Evolutionary conservation across 129 eudicot genomes (phyloP).

Genomic region (Dittrichia graveolens): DNA sequence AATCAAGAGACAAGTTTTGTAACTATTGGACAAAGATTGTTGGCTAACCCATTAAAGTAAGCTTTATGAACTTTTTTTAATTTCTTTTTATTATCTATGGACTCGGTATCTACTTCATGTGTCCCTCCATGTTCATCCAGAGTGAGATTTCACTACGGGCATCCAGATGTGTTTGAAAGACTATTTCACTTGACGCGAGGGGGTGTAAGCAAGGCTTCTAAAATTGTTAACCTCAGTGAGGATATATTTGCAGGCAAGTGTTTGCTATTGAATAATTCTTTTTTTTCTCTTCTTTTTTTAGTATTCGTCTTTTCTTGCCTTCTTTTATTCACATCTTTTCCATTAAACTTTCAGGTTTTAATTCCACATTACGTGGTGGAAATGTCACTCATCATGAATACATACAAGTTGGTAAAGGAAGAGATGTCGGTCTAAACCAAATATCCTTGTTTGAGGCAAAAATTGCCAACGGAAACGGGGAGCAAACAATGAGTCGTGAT

Average conservation of each 20-base stretch:
- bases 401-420: conserved; percentile 98
- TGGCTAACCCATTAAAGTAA: conserved; percentile 93
- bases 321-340: conserved; percentile 23
- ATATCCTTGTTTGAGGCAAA: conserved; percentile 93
- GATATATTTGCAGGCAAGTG: conserved; percentile 93
- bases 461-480: conserved; percentile 95
- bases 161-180: conserved; percentile 97
- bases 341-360: conserved; percentile 57
- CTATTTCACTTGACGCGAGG: conserved; percentile 92
- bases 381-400: conserved; percentile 95
- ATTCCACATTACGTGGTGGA: conserved; percentile 96
- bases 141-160: conserved; percentile 97
- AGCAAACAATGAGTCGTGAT: conserved; percentile 97
- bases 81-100: neutral
- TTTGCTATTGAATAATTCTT: conserved; percentile 10
- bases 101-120: conserved; percentile 18
- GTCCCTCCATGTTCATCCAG: conserved; percentile 42
- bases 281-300: neutral
- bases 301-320: neutral
- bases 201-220: conserved; percentile 97
- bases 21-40: conserved; percentile 89
- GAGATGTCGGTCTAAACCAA: conserved; percentile 97
- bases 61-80: conserved; percentile 21
- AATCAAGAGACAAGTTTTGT: conserved; percentile 92
- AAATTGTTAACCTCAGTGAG: conserved; percentile 82